phyloP scores from a whole-genome alignment of 1,139 yeast genomes.

The Candida tropicalis region DNA sequence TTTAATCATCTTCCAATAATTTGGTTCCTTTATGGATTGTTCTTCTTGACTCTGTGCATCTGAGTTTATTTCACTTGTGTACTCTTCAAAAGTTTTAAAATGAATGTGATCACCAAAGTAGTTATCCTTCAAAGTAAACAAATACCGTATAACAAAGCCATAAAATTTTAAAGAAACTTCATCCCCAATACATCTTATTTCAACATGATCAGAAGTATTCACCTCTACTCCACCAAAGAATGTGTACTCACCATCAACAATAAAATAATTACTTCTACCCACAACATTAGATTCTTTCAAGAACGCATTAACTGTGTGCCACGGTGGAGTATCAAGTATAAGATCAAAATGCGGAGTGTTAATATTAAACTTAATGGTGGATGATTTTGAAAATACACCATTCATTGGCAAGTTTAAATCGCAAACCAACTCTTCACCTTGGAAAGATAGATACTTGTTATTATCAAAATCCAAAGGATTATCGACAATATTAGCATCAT shows the following conservation, averaged over 20 bases:
- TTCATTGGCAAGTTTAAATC: constrained; percentile 60
- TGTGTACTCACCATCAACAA: constrained; percentile 66
- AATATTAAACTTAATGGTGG: constrained; percentile 56
- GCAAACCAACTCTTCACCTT: constrained; percentile 60
- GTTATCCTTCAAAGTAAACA: constrained; percentile 80
- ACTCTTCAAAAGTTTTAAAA: constrained; percentile 86
- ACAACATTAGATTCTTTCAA: constrained; percentile 56
- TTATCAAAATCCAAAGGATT: constrained; percentile 84
- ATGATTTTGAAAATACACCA: constrained; percentile 58
- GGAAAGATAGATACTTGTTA: constrained; percentile 74
- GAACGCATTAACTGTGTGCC: constrained; percentile 86
- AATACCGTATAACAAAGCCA: constrained; percentile 76
- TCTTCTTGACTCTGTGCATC: constrained; percentile 8
- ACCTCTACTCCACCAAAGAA: constrained; percentile 60
- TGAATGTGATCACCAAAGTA: constrained; percentile 87
- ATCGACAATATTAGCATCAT: constrained; percentile 84
- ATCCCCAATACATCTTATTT: constrained; percentile 65
- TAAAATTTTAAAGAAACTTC: constrained; percentile 70
- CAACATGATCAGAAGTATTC: constrained; percentile 69
- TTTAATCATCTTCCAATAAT: constrained; percentile 46
- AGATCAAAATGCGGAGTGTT: constrained; percentile 64
- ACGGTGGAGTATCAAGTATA: constrained; percentile 77
- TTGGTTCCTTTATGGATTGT: constrained; percentile 21
- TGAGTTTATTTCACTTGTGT: constrained; percentile 30
- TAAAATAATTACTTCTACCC: constrained; percentile 69